Conservation (phyloP, 176 grass and related monocot species). For the Juncus inflexus region DNA sequence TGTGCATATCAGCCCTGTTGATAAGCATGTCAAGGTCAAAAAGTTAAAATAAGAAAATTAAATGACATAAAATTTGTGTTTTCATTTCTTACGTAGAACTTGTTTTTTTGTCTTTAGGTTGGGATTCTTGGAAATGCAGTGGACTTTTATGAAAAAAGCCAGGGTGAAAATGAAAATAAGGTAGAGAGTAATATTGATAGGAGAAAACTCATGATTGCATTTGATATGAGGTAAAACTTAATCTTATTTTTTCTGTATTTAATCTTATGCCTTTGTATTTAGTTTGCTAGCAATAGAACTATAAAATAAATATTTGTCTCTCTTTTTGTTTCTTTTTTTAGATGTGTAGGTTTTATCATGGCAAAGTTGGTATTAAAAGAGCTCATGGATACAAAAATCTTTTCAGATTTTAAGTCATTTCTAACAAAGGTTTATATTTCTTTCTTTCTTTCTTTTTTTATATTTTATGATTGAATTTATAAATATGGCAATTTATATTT, state of each 20-base stretch:
- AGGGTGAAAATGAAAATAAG: conserved; percentile 39
- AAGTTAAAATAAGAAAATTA: background rate
- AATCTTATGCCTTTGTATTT: background rate
- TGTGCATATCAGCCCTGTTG: conserved; percentile 90
- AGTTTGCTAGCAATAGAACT: no score
- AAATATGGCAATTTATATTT: conserved; percentile 1
- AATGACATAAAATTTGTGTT: no score
- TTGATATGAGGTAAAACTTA: conserved; percentile 83
- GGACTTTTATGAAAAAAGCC: conserved; percentile 62
- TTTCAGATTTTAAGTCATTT: conserved; percentile 87
- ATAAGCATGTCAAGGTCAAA: conserved; percentile 90
- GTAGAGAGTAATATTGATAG: conserved; percentile 48
- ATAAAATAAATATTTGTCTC: conserved; percentile 13
- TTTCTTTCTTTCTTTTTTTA: conserved; percentile 24
- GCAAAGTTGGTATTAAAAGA: conserved; percentile 81
- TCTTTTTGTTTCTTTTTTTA: conserved; percentile 30
- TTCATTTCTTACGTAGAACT: background rate
- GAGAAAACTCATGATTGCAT: conserved; percentile 89
- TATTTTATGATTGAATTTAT: conserved; percentile 13
- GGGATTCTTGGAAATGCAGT: conserved; percentile 91
- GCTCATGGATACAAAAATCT: conserved; percentile 77
- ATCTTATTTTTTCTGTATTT: background rate
- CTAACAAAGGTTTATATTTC: conserved; percentile 69
- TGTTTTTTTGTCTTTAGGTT: conserved; percentile 42
- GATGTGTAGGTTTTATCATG: conserved; percentile 95